Evolutionary conservation across 768 basidiomycete genomes (phyloP).

Genomic region (Peribolospora baueri): DNA sequence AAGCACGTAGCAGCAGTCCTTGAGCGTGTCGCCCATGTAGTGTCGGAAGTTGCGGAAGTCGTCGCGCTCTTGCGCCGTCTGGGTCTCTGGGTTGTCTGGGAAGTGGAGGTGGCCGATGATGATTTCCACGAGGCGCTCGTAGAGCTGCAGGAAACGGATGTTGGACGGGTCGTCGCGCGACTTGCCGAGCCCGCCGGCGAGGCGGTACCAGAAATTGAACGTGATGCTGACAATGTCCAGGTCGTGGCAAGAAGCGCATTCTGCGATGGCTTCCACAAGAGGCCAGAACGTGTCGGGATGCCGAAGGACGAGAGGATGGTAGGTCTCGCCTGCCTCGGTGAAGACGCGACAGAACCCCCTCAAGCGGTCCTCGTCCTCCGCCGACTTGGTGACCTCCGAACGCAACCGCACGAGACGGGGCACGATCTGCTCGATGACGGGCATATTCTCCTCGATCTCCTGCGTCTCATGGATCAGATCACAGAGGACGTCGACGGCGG

Average conservation of each 20-base stretch:
- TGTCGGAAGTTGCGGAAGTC: conserved; percentile 87
- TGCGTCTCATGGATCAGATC: conserved; percentile 95
- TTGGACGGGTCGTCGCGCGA: conserved; percentile 27
- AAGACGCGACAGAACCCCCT: conserved; percentile 75
- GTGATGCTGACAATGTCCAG: conserved; percentile 94
- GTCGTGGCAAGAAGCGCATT: conserved; percentile 75
- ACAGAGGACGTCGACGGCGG: conserved; percentile 73
- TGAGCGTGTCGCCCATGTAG: conserved; percentile 95
- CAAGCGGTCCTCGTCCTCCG: conserved; percentile 69
- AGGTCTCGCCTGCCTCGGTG: conserved; percentile 92
- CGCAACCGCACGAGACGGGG: conserved; percentile 58
- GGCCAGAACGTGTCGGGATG: conserved; percentile 85
- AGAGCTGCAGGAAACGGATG: conserved; percentile 58
- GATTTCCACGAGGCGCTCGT: conserved; percentile 54
- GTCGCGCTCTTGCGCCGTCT: conserved; percentile 59
- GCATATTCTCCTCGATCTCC: conserved; percentile 82
- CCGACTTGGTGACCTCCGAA: conserved; percentile 25
- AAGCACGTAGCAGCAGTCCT: conserved; percentile 89
- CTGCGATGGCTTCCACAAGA: conserved; percentile 77
- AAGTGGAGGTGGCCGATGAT: conserved; percentile 82
- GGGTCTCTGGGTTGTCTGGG: conserved; percentile 39
- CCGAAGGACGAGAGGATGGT: conserved; percentile 60
- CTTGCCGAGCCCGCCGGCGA: conserved; percentile 72
- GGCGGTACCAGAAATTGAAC: conserved; percentile 94
- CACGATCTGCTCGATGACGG: conserved; percentile 63